Evolutionary conservation across 1,284 basidiomycete genomes (phyloP), one percentile per base, ranked within the genome.

Genomic region (Cryptococcus floricola): DNA sequence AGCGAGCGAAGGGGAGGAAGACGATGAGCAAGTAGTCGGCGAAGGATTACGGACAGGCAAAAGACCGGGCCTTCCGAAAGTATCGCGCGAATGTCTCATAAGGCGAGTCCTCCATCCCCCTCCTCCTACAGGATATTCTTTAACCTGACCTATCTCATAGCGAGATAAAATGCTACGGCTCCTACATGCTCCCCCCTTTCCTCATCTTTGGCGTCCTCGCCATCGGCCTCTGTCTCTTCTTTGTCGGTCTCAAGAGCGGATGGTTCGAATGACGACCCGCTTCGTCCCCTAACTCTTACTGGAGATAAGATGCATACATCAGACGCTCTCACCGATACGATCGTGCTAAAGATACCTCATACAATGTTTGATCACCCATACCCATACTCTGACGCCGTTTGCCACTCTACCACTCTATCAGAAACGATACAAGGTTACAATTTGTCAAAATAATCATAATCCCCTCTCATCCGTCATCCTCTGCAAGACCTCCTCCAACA

Each of bases 151-250:
- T 1, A 18, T 43, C 47, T 16, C 44, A n/a, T 45, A 73, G 70
- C 47, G 70, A 73, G 53, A 71, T 71, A 57, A 73, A 73, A 56
- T 73, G 70, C 48, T 71, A 73, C 53, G 69, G 70, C 18, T 66
- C 62, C 7, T 73, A 73, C 52, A 73, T 73, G 51, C 55, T 73
- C 13, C 69, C 70, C 2, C 61, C 63, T 2, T 48, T 71, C 3
- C 50, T 69, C 34, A 53, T 73, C 13, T 73, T 73, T 56, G 69
- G 69, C 2, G 69, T 73, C 2, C 27, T 71, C 47, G 70, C 66
- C 4, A 61, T 73, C 38, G 66, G 63, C 1, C 48, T 57, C 14
- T 60, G 66, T 45, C 51, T 73, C 37, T 43, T 57, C 8, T 61
- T 54, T 5, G 65, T 68, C 3, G 69, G 69, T 4, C 64, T 59